phyloP scores from a whole-genome alignment of 179 eudicot genomes.

The Drosera spatulata region DNA sequence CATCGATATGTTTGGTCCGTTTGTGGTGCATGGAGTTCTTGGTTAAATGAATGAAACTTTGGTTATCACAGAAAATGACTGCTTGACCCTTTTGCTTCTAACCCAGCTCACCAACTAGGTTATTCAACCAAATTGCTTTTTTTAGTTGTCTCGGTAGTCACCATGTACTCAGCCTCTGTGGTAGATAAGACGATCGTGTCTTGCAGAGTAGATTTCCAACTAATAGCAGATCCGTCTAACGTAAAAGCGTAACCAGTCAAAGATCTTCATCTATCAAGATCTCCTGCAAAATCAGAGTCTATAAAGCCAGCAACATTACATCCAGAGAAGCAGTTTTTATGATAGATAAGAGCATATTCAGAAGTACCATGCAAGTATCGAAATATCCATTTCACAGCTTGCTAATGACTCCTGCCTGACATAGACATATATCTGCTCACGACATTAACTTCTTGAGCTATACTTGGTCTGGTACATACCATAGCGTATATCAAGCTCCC shows the following conservation, averaged over 20 bases:
- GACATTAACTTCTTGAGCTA: slow-evolving; percentile 2
- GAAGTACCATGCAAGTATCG: slow-evolving; percentile 6
- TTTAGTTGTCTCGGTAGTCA: not conserved
- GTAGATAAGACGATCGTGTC: no score
- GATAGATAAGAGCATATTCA: not conserved
- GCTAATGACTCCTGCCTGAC: slow-evolving; percentile 6
- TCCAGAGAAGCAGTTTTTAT: not conserved
- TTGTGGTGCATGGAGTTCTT: not conserved
- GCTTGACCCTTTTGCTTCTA: no score
- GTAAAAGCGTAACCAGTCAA: slow-evolving; percentile 2
- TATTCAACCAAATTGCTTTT: slow-evolving; percentile 4
- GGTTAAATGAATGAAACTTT: not conserved
- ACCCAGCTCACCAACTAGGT: not conserved
- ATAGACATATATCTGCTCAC: slow-evolving; percentile 6
- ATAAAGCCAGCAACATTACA: slow-evolving; percentile 1
- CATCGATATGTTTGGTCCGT: not conserved
- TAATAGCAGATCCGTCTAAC: not conserved
- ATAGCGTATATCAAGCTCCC: not conserved
- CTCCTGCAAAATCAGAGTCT: not conserved
- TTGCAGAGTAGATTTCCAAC: not conserved
- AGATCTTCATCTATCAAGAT: not conserved
- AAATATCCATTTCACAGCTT: slow-evolving; percentile 4
- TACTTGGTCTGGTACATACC: slow-evolving; percentile 7
- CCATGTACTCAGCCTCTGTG: not conserved
- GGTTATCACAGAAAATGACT: not conserved